Evolutionary conservation across 2,329 filamentous ascomycete species (phyloP).

Genomic region (Simplicillium aogashimaense): DNA sequence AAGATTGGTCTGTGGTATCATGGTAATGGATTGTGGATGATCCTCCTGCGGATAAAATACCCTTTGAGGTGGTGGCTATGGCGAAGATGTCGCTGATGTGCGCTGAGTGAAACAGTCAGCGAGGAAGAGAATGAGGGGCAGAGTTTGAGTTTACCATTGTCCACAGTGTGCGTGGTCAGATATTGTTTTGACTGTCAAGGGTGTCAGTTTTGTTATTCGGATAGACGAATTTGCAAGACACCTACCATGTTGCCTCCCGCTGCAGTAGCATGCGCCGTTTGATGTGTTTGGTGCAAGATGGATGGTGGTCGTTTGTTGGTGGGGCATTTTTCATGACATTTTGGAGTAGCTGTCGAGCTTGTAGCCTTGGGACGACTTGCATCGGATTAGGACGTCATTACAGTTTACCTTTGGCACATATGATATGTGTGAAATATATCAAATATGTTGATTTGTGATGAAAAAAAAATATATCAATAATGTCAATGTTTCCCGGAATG

Average conservation of each 20-base stretch:
- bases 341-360: neutral
- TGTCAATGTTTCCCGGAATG: too few relatives aligned
- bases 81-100: slow-evolving; percentile 80
- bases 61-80: slow-evolving; percentile 62
- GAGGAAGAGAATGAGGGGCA: slow-evolving; percentile 6
- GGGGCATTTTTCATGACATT: slow-evolving; percentile 6
- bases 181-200: slow-evolving; percentile 85
- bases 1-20: slow-evolving; percentile 60
- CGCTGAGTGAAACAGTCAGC: slow-evolving; percentile 36
- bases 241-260: neutral
- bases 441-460: too few relatives aligned
- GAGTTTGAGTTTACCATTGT: slow-evolving; percentile 54
- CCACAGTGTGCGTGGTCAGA: slow-evolving; percentile 81
- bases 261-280: neutral
- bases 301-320: slow-evolving; percentile 1
- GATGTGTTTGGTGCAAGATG: neutral
- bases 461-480: too few relatives aligned
- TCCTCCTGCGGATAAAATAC: slow-evolving; percentile 76
- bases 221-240: too few relatives aligned
- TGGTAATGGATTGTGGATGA: slow-evolving; percentile 74
- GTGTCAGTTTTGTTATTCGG: too few relatives aligned
- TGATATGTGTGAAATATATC: too few relatives aligned
- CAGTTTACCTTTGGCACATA: too few relatives aligned
- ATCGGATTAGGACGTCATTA: too few relatives aligned
- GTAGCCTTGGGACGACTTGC: too few relatives aligned